Base-by-base conservation (phyloP, 106 monocot genomes). In the Apostasia shenzhenica region DNA sequence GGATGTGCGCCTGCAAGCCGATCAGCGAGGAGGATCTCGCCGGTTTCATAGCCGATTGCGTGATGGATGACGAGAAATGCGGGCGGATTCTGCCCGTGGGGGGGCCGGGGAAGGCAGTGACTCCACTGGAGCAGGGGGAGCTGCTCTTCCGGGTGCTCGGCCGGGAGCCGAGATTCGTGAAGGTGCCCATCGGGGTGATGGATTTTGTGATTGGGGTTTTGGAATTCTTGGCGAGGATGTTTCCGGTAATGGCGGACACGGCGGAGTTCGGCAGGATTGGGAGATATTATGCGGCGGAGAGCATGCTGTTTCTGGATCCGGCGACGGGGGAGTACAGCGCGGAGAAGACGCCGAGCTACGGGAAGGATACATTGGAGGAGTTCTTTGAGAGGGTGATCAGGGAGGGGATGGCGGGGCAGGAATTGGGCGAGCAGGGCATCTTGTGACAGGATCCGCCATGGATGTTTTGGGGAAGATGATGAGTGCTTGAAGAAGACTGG, bases 11-110 rank as follows among this genome's bases (percentile, higher is more conserved):
- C 10, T 95, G 95, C 71, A 95, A 92, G 73, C 95, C 95, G 6
- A 95, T 95, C 47, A 95, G 95, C 73, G 91, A 91, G 70, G 81
- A 86, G 72, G 95, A 95, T 53, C 81, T 95, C 37, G 91, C 95
- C 13, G 68, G 84, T 1, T 95, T 95, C 76, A 84, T 95, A 9
- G 91, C 75, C 3, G 88, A 95, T 53, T 95, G 95, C 53, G 80
- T 95, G 37, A 59, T 72, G 72, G 88, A 91, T 50, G 79, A 67
- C 26, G 45, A 84, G 84, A 54, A 95, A 95, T 71, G 73, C 69
- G 12, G 68, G 76, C 69, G 76, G 79, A 55, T 95, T 14, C 66
- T 95, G 67, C 95, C 91, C 0, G 69, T 95, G 38, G 91, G 95
- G 0, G 95, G 95, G 44, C 95, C 95, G 1, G 95, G 91, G 54